Evolutionary conservation across 495 filamentous ascomycete species (phyloP).

Genomic region (Tetracladium setigerum): DNA sequence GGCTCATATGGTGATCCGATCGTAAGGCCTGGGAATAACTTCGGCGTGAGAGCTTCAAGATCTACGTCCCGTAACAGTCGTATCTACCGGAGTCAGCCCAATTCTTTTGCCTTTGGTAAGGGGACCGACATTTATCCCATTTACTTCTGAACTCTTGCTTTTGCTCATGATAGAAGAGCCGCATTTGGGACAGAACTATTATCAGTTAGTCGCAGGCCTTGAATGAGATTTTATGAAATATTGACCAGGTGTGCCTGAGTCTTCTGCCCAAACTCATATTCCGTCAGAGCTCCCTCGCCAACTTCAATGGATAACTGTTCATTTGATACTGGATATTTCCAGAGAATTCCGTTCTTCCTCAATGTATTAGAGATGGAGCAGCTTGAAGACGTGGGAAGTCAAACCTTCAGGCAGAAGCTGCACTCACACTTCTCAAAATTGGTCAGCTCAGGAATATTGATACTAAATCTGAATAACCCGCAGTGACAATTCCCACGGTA

Average conservation of each 20-base stretch:
- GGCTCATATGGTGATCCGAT: background rate
- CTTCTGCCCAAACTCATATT: conserved; percentile 6
- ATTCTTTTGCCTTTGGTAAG: too few relatives aligned
- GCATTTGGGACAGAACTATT: conserved; percentile 13
- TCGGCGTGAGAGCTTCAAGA: background rate
- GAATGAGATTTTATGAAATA: background rate
- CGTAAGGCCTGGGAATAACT: background rate
- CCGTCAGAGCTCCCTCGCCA: conserved; percentile 2
- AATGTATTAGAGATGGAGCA: background rate
- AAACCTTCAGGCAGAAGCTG: conserved; percentile 7
- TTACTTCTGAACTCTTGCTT: background rate
- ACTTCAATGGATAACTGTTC: background rate
- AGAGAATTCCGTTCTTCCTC: conserved; percentile 4
- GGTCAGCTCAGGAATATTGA: conserved; percentile 1
- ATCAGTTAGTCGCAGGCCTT: background rate
- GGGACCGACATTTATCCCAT: conserved; percentile 4
- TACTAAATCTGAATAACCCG: conserved; percentile 11
- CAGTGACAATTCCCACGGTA: conserved; percentile 19
- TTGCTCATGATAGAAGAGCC: conserved; percentile 3
- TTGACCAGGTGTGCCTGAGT: background rate
- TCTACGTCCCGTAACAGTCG: conserved; percentile 3
- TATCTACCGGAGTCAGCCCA: background rate
- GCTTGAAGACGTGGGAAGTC: background rate
- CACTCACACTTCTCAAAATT: conserved; percentile 5
- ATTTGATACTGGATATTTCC: background rate